Percentiles rank a stretch among this genome's conserved stretches.
These are phyloP conservation scores for Pseudevernia furfuracea DNA, from an alignment of 495 filamentous ascomycete genomes.

Conservation along the genomic window DNA sequence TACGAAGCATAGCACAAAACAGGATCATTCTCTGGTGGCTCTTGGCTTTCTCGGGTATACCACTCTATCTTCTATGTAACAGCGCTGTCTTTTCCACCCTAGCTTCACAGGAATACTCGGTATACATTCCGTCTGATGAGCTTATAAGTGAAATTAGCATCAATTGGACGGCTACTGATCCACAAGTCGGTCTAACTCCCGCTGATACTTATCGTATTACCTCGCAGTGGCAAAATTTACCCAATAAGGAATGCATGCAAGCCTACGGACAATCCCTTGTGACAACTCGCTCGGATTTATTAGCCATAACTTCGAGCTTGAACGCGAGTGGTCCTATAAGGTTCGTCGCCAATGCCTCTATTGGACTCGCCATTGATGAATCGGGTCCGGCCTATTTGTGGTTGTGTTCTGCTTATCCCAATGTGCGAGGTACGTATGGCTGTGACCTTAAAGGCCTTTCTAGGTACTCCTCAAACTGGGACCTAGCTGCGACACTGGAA, in stretches of 20 bases:
- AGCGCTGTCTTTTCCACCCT: constrained; percentile 26
- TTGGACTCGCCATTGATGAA: background rate
- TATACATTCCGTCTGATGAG: background rate
- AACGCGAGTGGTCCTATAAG: background rate
- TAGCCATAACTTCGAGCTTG: constrained; percentile 11
- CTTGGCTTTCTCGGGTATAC: constrained; percentile 12
- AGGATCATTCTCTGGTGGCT: constrained; percentile 16
- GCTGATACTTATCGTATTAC: constrained; percentile 29
- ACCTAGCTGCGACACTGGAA: no score
- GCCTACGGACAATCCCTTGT: constrained; percentile 11
- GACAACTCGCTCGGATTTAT: constrained; percentile 3
- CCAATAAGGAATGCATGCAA: constrained; percentile 10
- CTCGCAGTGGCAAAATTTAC: constrained; percentile 17
- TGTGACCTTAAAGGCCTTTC: background rate
- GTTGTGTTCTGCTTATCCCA: background rate
- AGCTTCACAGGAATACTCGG: constrained; percentile 27
- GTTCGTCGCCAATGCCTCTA: no score
- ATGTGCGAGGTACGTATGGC: background rate
- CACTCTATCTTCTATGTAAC: constrained; percentile 24
- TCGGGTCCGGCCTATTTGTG: background rate
- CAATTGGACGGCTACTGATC: constrained; percentile 11
- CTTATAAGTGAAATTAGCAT: background rate
- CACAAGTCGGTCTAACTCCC: background rate
- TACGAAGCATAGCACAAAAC: constrained; percentile 6
- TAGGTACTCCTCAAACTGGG: constrained; percentile 15